Conservation (phyloP, 1,139 yeast species). For the Nakaseomyces uthaithaninus region DNA sequence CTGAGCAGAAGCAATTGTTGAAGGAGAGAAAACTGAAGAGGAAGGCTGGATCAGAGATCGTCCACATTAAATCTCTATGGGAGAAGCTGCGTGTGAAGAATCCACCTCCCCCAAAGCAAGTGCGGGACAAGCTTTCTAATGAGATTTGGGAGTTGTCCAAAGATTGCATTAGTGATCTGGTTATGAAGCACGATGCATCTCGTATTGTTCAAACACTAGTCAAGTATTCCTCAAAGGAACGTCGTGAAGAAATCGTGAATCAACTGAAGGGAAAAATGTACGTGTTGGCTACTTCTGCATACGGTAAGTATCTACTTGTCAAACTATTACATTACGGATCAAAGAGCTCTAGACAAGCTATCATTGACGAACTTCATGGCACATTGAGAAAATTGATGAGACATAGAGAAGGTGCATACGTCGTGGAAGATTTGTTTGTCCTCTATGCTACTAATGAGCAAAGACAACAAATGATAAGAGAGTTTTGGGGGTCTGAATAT, state of each 20-base stretch:
- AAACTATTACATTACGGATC: conserved; percentile 90
- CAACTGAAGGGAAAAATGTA: conserved; percentile 72
- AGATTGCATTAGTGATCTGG: conserved; percentile 74
- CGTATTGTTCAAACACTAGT: conserved; percentile 92
- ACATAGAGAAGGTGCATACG: conserved; percentile 98
- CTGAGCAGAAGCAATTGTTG: conserved; percentile 70
- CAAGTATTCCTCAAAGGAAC: conserved; percentile 72
- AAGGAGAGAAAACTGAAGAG: conserved; percentile 81
- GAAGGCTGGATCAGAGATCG: conserved; percentile 78
- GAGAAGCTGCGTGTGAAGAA: conserved; percentile 81
- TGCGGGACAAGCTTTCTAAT: conserved; percentile 70
- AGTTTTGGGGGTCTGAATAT: conserved; percentile 95
- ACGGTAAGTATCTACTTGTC: conserved; percentile 85
- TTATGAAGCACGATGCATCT: conserved; percentile 92
- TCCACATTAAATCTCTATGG: conserved; percentile 82
- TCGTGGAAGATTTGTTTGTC: conserved; percentile 85
- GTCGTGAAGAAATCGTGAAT: conserved; percentile 62
- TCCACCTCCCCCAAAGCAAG: conserved; percentile 70
- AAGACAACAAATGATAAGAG: conserved; percentile 83
- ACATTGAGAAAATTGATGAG: conserved; percentile 85
- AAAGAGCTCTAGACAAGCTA: conserved; percentile 63
- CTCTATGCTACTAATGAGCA: conserved; percentile 80
- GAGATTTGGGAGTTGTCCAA: conserved; percentile 80
- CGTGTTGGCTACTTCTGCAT: conserved; percentile 80
- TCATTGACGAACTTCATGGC: conserved; percentile 83